A percentile compares a stretch with the other conserved stretches of the same genome.
Evolutionary conservation across 805 yeast genomes (phyloP).

Genomic region (Millerozyma miso): DNA sequence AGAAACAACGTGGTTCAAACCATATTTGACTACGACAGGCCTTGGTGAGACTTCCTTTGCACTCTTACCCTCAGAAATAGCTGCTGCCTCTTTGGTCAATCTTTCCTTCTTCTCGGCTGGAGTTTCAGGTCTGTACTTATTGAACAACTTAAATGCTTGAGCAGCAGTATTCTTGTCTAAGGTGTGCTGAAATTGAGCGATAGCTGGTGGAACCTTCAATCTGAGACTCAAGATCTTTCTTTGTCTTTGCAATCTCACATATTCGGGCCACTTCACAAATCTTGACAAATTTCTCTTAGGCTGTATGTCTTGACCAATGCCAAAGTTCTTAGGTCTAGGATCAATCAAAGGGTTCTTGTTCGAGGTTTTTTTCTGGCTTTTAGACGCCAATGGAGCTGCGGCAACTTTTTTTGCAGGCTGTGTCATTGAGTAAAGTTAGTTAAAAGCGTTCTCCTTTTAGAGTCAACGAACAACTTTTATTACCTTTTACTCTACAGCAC

Average conservation of each 20-base stretch:
- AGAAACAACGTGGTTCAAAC: conserved; percentile 98
- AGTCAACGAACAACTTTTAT: conserved; percentile 23
- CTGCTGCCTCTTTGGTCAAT: conserved; percentile 98
- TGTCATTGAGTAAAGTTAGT: conserved; percentile 43
- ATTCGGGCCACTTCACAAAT: conserved; percentile 99
- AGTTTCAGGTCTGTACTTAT: conserved; percentile 99
- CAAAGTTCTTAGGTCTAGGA: conserved; percentile 87
- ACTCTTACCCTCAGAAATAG: conserved; percentile 96
- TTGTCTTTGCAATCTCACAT: conserved; percentile 98
- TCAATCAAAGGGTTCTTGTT: conserved; percentile 35
- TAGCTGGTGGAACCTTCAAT: conserved; percentile 98
- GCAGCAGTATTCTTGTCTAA: conserved; percentile 99
- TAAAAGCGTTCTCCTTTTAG: conserved; percentile 18
- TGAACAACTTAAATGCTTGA: conserved; percentile 92
- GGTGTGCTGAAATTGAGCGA: conserved; percentile 93
- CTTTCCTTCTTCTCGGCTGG: conserved; percentile 97
- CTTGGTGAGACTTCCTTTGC: conserved; percentile 94
- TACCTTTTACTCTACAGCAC: conserved; percentile 38
- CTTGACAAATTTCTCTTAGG: conserved; percentile 95
- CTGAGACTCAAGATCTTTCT: conserved; percentile 92
- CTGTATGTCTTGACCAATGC: conserved; percentile 94
- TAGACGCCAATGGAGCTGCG: conserved; percentile 43
- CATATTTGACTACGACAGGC: conserved; percentile 96
- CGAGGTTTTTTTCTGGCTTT: conserved; percentile 24
- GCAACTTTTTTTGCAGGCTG: conserved; percentile 56